phyloP scores from a whole-genome alignment of 805 yeast genomes.

The Candida chauliodis region DNA sequence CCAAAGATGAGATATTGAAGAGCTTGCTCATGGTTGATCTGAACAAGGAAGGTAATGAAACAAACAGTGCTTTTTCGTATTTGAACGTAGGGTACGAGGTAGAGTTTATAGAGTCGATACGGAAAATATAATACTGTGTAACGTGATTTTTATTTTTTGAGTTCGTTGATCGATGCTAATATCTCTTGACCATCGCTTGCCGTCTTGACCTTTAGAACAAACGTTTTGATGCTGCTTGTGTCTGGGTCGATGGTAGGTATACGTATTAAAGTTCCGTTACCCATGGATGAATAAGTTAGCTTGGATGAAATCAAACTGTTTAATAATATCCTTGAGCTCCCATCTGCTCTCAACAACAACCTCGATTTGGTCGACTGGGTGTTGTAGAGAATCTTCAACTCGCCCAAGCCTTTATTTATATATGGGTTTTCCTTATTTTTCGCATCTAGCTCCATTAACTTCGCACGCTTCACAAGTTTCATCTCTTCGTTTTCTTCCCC shows the following conservation, averaged over 20 bases:
- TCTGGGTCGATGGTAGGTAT: conserved; percentile 54
- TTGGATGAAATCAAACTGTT: conserved; percentile 60
- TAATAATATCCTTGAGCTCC: conserved; percentile 73
- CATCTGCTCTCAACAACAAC: conserved; percentile 81
- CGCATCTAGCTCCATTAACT: conserved; percentile 57
- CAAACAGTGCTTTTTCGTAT: conserved; percentile 18
- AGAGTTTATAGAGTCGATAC: conserved; percentile 43
- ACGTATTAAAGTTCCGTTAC: conserved; percentile 64
- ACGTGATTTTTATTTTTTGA: conserved; percentile 14
- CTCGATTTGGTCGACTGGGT: conserved; percentile 61
- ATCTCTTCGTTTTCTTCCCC: conserved; percentile 84
- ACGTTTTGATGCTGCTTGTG: conserved; percentile 60
- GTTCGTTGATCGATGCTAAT: conserved; percentile 26
- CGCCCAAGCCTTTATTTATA: conserved; percentile 74
- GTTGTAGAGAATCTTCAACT: conserved; percentile 66
- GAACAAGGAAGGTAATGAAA: neutral
- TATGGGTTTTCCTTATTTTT: conserved; percentile 47
- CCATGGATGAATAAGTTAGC: conserved; percentile 56
- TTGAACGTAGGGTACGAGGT: conserved; percentile 49
- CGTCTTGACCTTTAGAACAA: conserved; percentile 72
- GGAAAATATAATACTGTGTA: conserved; percentile 14
- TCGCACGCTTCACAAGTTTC: conserved; percentile 63
- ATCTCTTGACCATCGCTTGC: conserved; percentile 62
- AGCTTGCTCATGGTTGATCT: conserved; percentile 14
- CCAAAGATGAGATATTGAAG: conserved; percentile 42